Evolutionary conservation across 257 asterid genomes (phyloP).

Genomic region (Paraleonurus japonicus): DNA sequence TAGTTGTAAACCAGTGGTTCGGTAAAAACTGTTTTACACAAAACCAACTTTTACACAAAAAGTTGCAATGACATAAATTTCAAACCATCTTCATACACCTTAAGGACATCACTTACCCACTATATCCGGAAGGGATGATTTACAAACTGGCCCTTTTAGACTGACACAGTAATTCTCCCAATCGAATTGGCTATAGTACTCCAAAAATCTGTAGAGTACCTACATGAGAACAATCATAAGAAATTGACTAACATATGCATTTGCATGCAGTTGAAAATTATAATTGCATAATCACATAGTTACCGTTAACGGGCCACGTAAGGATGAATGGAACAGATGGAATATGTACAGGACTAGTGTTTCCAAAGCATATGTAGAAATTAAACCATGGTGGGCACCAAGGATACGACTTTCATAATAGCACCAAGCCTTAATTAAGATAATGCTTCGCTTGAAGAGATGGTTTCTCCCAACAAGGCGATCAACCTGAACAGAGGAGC

Average conservation of each 20-base stretch:
- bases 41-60: background rate
- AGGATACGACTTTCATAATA: conserved; percentile 83
- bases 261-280: conserved; percentile 10
- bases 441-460: conserved; percentile 76
- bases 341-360: conserved; percentile 44
- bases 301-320: conserved; percentile 57
- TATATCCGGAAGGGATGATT: conserved; percentile 56
- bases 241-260: conserved; percentile 15
- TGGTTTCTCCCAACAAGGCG: conserved; percentile 70
- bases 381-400: conserved; percentile 83
- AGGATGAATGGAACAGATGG: conserved; percentile 38
- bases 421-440: conserved; percentile 79
- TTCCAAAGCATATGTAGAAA: conserved; percentile 58
- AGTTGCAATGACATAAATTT: background rate
- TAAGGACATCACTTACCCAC: conserved; percentile 48
- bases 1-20: too few species aligned
- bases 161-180: conserved; percentile 80
- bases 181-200: conserved; percentile 71
- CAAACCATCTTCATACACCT: background rate
- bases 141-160: conserved; percentile 66
- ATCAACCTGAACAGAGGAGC: conserved; percentile 55
- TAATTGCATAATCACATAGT: conserved; percentile 17
- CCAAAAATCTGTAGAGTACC: conserved; percentile 75
- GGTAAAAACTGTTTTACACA: background rate
- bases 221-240: conserved; percentile 21